These are phyloP conservation scores for Lumnitzera racemosa DNA, from an alignment of 345 rosid genomes.

Conservation along the genomic window DNA sequence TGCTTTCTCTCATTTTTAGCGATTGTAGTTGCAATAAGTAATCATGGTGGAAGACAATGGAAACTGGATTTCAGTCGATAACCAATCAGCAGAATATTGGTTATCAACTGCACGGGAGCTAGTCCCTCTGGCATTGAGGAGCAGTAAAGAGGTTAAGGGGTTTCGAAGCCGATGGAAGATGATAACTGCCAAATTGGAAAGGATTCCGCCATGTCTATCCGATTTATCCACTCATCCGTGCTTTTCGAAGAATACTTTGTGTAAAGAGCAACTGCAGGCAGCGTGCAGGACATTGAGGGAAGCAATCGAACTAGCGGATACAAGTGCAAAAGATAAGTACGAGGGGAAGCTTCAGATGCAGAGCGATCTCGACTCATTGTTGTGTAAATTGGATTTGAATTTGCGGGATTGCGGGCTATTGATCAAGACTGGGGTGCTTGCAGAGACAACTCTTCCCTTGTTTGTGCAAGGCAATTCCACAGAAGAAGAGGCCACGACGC, in stretches of 20 bases:
- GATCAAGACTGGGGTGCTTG: slow-evolving; percentile 88
- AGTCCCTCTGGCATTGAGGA: slow-evolving; percentile 47
- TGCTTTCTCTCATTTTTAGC: slow-evolving; percentile 13
- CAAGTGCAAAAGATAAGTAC: slow-evolving; percentile 54
- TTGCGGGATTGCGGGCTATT: slow-evolving; percentile 76
- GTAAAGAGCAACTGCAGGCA: slow-evolving; percentile 80
- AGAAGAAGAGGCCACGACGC: slow-evolving; percentile 32
- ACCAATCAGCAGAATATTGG: slow-evolving; percentile 63
- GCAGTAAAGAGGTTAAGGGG: slow-evolving; percentile 52
- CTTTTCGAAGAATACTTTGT: slow-evolving; percentile 74
- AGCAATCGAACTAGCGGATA: slow-evolving; percentile 29
- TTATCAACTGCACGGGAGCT: slow-evolving; percentile 58
- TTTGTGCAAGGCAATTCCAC: slow-evolving; percentile 28
- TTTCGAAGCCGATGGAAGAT: slow-evolving; percentile 86
- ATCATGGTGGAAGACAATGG: slow-evolving; percentile 49
- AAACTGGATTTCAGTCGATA: slow-evolving; percentile 16
- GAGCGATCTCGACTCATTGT: slow-evolving; percentile 85
- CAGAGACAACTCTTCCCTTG: slow-evolving; percentile 53
- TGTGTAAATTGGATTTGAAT: slow-evolving; percentile 69
- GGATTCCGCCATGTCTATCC: slow-evolving; percentile 61
- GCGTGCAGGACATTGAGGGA: slow-evolving; percentile 44
- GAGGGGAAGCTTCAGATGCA: slow-evolving; percentile 93
- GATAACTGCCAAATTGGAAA: slow-evolving; percentile 67
- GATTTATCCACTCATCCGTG: slow-evolving; percentile 93
- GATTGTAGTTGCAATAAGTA: slow-evolving; percentile 12